Evolutionary conservation across 148 eudicot species (phyloP), one percentile per base, ranked within the genome.

Genomic region (Amaranthus cruentus): DNA sequence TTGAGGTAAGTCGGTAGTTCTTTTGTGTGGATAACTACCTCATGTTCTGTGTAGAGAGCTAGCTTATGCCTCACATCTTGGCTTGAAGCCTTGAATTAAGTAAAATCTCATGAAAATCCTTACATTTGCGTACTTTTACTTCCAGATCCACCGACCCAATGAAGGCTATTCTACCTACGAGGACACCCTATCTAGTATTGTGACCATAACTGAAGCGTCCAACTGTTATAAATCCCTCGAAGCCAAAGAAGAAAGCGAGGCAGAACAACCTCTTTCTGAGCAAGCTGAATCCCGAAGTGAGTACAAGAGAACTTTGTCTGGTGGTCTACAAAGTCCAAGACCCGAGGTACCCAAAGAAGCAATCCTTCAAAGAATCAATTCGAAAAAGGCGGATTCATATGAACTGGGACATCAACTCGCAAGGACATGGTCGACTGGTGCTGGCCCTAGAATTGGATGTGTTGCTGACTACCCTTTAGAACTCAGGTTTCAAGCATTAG

Each of bases 361-460:
- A 1, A 86, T 93, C 62, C 79, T 93, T 63, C 70, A 86, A 81
- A 79, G 98, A 78, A 85, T 93, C 48, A 90, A 86, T 74, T 90
- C 98, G 38, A 93, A 86, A 76, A 89, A 84, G 54, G 73, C 77
- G 5, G 82, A 77, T 9, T 87, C 98, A 50, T 86, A 84, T 72
- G 89, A 93, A 75, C 76, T 93, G 11, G 98, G 94, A 44, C 78
- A 76, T 58, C 96, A 89, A 76, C 87, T 93, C 11, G 76, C 87
- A 4, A 75, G 78, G 72, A 84, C 58, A 67, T 93, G 98, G 98
- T 90, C 94, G 15, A 85, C 89, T 0, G 98, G 98, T 44, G 87
- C 85, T 44, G 96, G 98, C 21, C 96, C 98, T 4, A 85, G 98
- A 79, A 86, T 93, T 18, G 96, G 94, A 50, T 93, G 98, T 57